Conservation (phyloP, 2,329 filamentous ascomycete species). For the Stagonosporopsis cucurbitacearum region DNA sequence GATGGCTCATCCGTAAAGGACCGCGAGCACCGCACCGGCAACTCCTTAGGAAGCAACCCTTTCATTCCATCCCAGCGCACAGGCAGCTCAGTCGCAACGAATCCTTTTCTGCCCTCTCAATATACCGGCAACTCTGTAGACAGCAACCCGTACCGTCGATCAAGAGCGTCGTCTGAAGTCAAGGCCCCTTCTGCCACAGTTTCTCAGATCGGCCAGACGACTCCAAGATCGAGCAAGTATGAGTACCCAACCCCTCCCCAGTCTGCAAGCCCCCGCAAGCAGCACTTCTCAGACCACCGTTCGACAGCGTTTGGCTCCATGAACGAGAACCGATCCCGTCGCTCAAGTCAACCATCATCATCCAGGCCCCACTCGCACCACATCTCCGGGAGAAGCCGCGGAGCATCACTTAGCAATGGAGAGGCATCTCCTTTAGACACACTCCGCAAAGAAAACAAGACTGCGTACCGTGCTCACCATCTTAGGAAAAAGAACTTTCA, state of each 20-base stretch:
- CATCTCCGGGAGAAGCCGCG: slow-evolving; percentile 42
- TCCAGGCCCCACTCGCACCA: slow-evolving; percentile 35
- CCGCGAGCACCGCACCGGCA: slow-evolving; percentile 24
- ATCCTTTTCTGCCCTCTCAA: slow-evolving; percentile 39
- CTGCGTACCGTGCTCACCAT: slow-evolving; percentile 71
- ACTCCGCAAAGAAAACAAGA: slow-evolving; percentile 66
- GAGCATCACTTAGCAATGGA: slow-evolving; percentile 65
- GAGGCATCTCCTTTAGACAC: slow-evolving; percentile 73
- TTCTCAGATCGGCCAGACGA: slow-evolving; percentile 24
- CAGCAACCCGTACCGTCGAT: slow-evolving; percentile 54
- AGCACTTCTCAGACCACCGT: slow-evolving; percentile 43
- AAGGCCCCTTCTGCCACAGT: slow-evolving; percentile 30
- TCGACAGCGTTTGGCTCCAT: slow-evolving; percentile 41
- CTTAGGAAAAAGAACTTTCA: slow-evolving; percentile 70
- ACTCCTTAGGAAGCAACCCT: slow-evolving; percentile 33
- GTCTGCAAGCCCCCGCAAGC: slow-evolving; percentile 61
- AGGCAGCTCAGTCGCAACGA: slow-evolving; percentile 33
- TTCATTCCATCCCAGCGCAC: slow-evolving; percentile 32
- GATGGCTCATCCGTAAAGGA: slow-evolving; percentile 13
- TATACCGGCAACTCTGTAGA: slow-evolving; percentile 48
- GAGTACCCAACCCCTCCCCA: slow-evolving; percentile 60
- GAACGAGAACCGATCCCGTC: slow-evolving; percentile 39
- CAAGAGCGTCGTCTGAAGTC: slow-evolving; percentile 39
- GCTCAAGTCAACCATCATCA: slow-evolving; percentile 42
- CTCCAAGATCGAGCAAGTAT: slow-evolving; percentile 36